These are phyloP conservation scores for Paramyrothecium roridum DNA, from an alignment of 2,329 filamentous ascomycete genomes.

Conservation along the genomic window DNA sequence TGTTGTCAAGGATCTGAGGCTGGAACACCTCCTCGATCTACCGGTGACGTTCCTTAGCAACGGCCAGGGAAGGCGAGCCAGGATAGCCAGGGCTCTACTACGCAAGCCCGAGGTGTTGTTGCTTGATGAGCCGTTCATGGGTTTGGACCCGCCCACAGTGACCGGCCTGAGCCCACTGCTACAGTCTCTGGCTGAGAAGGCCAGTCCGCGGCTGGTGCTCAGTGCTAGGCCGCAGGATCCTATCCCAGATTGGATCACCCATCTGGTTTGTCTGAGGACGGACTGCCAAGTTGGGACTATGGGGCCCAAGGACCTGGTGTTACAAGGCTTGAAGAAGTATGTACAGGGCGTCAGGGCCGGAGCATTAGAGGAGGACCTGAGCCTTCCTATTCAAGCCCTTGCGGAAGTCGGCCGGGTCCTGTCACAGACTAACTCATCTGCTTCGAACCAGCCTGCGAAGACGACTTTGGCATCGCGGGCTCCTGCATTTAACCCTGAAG, in stretches of 20 bases:
- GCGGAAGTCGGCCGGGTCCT: slow-evolving; percentile 48
- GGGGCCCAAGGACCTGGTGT: slow-evolving; percentile 62
- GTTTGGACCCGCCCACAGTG: slow-evolving; percentile 82
- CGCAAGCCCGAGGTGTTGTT: slow-evolving; percentile 76
- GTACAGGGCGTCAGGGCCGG: slow-evolving; percentile 44
- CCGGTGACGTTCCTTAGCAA: slow-evolving; percentile 91
- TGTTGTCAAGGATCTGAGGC: slow-evolving; percentile 66
- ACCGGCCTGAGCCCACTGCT: slow-evolving; percentile 69
- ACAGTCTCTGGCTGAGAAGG: slow-evolving; percentile 61
- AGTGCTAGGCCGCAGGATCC: slow-evolving; percentile 81
- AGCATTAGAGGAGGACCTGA: slow-evolving; percentile 40
- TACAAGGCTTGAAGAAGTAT: slow-evolving; percentile 49
- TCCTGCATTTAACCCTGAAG: slow-evolving; percentile 26
- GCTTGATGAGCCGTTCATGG: slow-evolving; percentile 95
- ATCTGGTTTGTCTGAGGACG: slow-evolving; percentile 70
- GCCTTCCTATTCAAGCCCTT: slow-evolving; percentile 44
- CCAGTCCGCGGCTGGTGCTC: slow-evolving; percentile 70
- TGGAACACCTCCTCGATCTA: slow-evolving; percentile 69
- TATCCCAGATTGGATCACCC: slow-evolving; percentile 86
- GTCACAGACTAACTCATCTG: slow-evolving; percentile 10
- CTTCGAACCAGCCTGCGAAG: background rate
- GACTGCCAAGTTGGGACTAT: slow-evolving; percentile 63
- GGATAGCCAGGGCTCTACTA: slow-evolving; percentile 84
- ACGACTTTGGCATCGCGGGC: background rate
- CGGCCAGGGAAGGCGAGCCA: slow-evolving; percentile 81